A percentile compares a stretch with the other conserved stretches of the same genome.
Evolutionary conservation across 106 monocot genomes (phyloP).

Genomic region (Xerophyta viscosa): DNA sequence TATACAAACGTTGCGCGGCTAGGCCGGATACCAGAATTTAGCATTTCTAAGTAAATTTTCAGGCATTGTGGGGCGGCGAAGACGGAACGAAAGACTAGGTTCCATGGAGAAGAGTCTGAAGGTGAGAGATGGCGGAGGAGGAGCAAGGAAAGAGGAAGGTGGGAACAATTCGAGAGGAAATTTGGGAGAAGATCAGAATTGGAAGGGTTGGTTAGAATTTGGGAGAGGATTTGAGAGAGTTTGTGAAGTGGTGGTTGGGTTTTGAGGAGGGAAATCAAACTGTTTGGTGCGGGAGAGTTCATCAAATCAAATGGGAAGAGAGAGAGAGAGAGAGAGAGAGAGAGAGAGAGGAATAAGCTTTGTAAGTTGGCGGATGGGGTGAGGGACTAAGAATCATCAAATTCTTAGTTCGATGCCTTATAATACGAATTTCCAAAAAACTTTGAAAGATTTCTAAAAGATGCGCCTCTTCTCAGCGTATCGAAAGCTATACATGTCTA

Average conservation of each 20-base stretch:
- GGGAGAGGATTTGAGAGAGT: constrained; percentile 1
- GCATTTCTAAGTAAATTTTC: neutral
- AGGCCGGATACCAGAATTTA: neutral
- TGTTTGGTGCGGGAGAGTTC: neutral
- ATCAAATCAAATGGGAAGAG: neutral
- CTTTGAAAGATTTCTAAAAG: too few relatives aligned
- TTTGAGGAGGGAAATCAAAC: neutral
- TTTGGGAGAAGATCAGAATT: neutral
- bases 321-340: neutral
- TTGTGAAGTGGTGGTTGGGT: neutral
- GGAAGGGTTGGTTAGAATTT: constrained; percentile 3
- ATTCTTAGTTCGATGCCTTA: too few relatives aligned
- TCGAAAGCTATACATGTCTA: too few relatives aligned
- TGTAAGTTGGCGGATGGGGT: too few relatives aligned
- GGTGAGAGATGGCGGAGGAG: neutral
- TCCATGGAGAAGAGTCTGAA: neutral
- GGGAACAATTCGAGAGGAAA: neutral
- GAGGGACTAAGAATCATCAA: too few relatives aligned
- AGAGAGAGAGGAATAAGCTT: too few relatives aligned
- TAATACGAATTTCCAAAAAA: too few relatives aligned
- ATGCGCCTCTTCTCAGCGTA: too few relatives aligned
- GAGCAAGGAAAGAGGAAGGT: neutral
- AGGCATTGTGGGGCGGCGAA: neutral
- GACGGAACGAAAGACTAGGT: neutral
- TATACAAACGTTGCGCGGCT: neutral